Base-by-base conservation (phyloP, 441 rosid species). In the Omphalea diandra region DNA sequence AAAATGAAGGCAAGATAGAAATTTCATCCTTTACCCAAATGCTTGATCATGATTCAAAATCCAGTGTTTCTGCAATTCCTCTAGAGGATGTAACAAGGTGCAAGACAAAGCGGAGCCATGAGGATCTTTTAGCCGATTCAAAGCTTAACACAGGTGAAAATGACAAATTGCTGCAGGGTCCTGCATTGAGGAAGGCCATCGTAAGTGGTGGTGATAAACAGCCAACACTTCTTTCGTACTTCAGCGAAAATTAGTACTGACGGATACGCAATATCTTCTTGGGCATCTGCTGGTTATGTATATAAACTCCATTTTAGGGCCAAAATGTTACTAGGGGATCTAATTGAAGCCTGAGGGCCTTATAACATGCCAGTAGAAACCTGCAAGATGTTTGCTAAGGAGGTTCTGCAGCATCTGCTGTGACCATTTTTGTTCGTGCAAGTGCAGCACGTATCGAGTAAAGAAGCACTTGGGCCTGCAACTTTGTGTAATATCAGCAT, bases 201-300 rank as follows among this genome's bases (percentile, higher is more conserved):
- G 12, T 53, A 17, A 79, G 81, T 59, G 66, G 67, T 2, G 82
- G 69, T 52, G 84, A 79, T 64, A 89, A 85, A 50, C 90, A 89
- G 64, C 84, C 90, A 31, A 89, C 91, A 0, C 82, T 93, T 14
- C 80, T 86, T 73, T 87, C 90, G 20, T 89, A 85, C 86, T 93
- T 84, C 1, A 69, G 81, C 64, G 86, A 78, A 61, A 84, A 76
- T 53, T 93, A 86, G 81, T 26, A 31, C 27, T 52, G 9, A 0
- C 3, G 63, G 33, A 14, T 4, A 8, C 29, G 15, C 4, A 8
- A 31, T 7, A 10, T 12, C 5, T 2, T 32, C 67, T n/a, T 41
- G 8, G 2, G 58, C 35, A 15, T 18, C 36, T 20, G 46, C 62
- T 38, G 44, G n/a, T n/a, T n/a, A n/a, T n/a, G n/a, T n/a, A n/a